phyloP scores from a whole-genome alignment of 352 stramenopile genomes.

The Pythium biforme region DNA sequence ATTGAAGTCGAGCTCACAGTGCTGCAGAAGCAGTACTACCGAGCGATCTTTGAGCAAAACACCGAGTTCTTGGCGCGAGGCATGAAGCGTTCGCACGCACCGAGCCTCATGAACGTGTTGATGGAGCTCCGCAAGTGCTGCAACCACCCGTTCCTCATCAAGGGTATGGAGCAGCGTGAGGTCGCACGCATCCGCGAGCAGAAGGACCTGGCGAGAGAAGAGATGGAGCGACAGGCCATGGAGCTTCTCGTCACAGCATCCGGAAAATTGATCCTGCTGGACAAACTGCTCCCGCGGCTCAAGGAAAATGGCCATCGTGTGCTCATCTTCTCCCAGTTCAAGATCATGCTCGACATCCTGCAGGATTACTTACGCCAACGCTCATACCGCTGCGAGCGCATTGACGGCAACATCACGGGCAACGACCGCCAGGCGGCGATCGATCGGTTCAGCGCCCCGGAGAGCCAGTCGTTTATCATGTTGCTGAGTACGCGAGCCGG shows the following conservation, averaged over 20 bases:
- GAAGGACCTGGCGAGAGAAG: constrained; percentile 42
- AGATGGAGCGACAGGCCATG: constrained; percentile 57
- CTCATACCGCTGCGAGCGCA: constrained; percentile 94
- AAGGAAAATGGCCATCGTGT: constrained; percentile 95
- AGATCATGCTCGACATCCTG: constrained; percentile 99
- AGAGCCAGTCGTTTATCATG: constrained; percentile 93
- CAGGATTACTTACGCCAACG: constrained; percentile 96
- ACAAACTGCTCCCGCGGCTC: constrained; percentile 97
- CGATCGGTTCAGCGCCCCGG: constrained; percentile 83
- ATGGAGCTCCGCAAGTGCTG: constrained; percentile 96
- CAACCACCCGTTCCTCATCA: constrained; percentile 93
- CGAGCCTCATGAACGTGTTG: constrained; percentile 90
- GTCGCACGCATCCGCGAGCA: constrained; percentile 59
- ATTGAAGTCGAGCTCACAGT: constrained; percentile 91
- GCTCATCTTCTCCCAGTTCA: constrained; percentile 99
- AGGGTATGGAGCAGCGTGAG: constrained; percentile 84
- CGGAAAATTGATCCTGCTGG: constrained; percentile 98
- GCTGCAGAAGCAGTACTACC: constrained; percentile 91
- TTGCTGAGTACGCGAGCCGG: constrained; percentile 97
- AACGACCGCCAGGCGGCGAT: constrained; percentile 94
- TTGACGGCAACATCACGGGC: constrained; percentile 98
- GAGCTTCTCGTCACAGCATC: constrained; percentile 94
- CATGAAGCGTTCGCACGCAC: constrained; percentile 63
- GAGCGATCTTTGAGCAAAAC: constrained; percentile 92
- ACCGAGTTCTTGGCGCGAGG: constrained; percentile 87